These are phyloP conservation scores for Biscogniauxia mediterranea DNA, from an alignment of 2,329 filamentous ascomycete genomes.

Conservation along the genomic window DNA sequence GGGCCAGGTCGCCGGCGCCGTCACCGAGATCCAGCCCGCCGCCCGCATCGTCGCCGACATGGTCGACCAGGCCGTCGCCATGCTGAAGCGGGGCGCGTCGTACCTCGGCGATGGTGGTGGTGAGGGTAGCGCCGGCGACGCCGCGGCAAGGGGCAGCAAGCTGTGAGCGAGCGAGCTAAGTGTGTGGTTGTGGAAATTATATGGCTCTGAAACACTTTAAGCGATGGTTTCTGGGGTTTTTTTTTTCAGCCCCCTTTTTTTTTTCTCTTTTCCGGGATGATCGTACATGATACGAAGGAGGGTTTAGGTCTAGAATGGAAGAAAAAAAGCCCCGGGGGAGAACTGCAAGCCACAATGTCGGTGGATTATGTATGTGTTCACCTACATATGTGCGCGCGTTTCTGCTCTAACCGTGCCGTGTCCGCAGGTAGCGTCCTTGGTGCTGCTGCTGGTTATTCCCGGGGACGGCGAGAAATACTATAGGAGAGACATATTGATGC, in stretches of 20 bases:
- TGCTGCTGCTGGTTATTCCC: background rate
- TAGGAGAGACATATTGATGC: background rate
- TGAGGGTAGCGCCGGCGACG: slow-evolving; percentile 7
- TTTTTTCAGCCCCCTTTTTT: no score
- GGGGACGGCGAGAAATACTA: no score
- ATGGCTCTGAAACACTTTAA: no score
- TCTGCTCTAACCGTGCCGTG: no score
- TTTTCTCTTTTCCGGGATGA: no score
- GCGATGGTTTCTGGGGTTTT: no score
- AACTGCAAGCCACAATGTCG: background rate
- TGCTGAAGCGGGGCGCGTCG: slow-evolving; percentile 59
- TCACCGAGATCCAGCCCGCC: slow-evolving; percentile 76
- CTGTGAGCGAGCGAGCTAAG: slow-evolving; percentile 35
- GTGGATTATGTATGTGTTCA: background rate
- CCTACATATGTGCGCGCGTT: background rate
- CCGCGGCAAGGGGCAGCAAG: slow-evolving; percentile 35
- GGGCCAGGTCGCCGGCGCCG: slow-evolving; percentile 86
- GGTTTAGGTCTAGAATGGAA: background rate
- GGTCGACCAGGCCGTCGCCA: slow-evolving; percentile 71
- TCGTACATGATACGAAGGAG: no score
- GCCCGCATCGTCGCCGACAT: slow-evolving; percentile 85
- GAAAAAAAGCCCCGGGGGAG: slow-evolving; percentile 3
- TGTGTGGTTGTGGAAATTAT: no score
- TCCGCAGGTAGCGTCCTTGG: background rate
- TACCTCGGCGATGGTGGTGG: slow-evolving; percentile 48